Percentiles rank a stretch among this genome's conserved stretches.
Evolutionary conservation across 371 early-diverging fungal species (phyloP).

Genomic region (Choanephora cucurbitarum): DNA sequence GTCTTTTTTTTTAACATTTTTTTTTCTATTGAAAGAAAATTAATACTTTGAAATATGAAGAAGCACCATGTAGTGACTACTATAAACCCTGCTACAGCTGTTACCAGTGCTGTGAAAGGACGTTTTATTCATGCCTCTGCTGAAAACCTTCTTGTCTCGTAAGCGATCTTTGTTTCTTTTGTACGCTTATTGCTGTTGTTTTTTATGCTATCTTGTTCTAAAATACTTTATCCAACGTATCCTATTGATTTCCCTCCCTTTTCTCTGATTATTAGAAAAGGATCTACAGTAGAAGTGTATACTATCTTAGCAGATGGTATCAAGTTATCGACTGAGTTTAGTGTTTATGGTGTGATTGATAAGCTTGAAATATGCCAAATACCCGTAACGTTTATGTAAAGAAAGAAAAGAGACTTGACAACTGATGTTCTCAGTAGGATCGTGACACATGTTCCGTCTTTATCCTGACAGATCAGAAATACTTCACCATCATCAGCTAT

Average conservation of each 20-base stretch:
- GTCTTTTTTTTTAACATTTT: not conserved
- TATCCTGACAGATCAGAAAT: constrained; percentile 19
- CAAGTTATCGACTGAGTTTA: constrained; percentile 53
- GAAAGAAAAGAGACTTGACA: not conserved
- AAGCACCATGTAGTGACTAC: constrained; percentile 21
- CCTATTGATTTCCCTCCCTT: too few species aligned
- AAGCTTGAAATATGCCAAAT: constrained; percentile 50
- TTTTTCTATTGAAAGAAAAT: not conserved
- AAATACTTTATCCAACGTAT: too few species aligned
- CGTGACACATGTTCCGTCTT: constrained; percentile 17
- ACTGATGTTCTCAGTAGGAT: constrained; percentile 8
- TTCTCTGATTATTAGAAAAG: too few species aligned
- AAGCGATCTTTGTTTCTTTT: constrained; percentile 7
- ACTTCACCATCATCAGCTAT: constrained; percentile 15
- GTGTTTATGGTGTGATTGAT: constrained; percentile 65
- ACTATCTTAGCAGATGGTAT: constrained; percentile 45
- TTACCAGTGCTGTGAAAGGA: constrained; percentile 43
- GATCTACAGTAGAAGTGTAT: constrained; percentile 64
- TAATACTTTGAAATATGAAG: not conserved
- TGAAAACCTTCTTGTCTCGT: constrained; percentile 65
- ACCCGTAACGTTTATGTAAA: constrained; percentile 32
- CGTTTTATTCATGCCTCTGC: constrained; percentile 56
- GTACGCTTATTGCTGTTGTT: not conserved
- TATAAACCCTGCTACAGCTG: constrained; percentile 13
- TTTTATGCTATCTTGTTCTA: not conserved